Conservation (phyloP, 1,284 basidiomycete species). For the Apiotrichum gamsii region DNA sequence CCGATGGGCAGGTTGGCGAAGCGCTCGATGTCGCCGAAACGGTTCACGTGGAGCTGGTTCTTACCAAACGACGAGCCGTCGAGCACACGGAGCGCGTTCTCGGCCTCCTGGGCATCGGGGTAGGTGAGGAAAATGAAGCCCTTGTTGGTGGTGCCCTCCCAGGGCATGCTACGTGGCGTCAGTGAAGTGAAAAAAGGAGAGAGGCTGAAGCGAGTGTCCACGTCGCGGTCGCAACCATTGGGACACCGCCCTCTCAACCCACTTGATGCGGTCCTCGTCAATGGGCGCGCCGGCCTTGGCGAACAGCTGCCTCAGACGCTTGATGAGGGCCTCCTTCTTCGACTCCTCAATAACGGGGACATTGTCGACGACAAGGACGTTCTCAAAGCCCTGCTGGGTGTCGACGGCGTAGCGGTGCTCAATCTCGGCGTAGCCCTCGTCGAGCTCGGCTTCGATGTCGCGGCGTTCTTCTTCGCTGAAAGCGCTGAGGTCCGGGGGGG, state of each 20-base stretch:
- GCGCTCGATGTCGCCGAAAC: constrained; percentile 87
- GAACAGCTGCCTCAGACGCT: constrained; percentile 77
- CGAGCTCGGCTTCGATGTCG: constrained; percentile 60
- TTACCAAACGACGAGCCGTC: constrained; percentile 84
- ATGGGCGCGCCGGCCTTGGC: constrained; percentile 68
- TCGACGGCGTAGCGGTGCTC: constrained; percentile 77
- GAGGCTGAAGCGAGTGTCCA: no score
- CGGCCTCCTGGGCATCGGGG: constrained; percentile 71
- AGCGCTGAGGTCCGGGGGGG: constrained; percentile 10
- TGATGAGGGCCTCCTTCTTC: constrained; percentile 68
- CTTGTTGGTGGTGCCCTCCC: constrained; percentile 74
- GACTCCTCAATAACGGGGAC: constrained; percentile 76
- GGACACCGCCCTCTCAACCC: not conserved
- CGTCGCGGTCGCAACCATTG: no score
- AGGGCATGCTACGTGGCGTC: constrained; percentile 71
- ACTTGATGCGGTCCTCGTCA: constrained; percentile 64
- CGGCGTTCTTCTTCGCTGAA: constrained; percentile 53
- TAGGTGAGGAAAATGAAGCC: constrained; percentile 90
- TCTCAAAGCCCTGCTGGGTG: constrained; percentile 75
- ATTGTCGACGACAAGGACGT: constrained; percentile 78
- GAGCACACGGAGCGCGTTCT: constrained; percentile 69
- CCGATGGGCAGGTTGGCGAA: constrained; percentile 75
- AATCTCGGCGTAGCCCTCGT: constrained; percentile 71
- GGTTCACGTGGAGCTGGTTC: constrained; percentile 84
- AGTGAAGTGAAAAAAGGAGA: no score